A percentile compares a stretch with the other conserved stretches of the same genome.
Conservation (phyloP, 257 asterid genomes). For the Solanum sejunctum region DNA sequence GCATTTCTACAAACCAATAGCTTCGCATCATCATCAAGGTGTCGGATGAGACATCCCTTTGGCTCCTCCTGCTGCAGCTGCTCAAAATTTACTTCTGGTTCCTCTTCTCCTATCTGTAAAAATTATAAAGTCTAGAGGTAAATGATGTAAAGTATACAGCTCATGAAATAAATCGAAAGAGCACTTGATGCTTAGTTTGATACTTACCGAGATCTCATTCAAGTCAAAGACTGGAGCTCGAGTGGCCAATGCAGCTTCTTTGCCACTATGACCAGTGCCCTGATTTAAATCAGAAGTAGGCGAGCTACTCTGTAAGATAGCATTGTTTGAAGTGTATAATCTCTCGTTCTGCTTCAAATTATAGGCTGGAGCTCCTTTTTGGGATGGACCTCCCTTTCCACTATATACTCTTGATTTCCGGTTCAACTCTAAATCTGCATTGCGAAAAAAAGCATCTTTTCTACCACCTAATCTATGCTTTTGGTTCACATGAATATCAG, state of each 20-base stretch:
- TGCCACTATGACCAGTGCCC: slow-evolving; percentile 21
- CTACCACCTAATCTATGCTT: slow-evolving; percentile 5
- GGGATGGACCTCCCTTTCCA: slow-evolving; percentile 10
- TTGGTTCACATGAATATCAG: slow-evolving; percentile 10
- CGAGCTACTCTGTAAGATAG: background rate
- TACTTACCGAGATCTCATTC: slow-evolving; percentile 61
- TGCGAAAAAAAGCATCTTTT: background rate
- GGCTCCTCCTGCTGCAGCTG: slow-evolving; percentile 31
- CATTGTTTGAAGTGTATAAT: slow-evolving; percentile 18
- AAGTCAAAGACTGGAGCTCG: slow-evolving; percentile 73
- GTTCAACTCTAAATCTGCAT: slow-evolving; percentile 10
- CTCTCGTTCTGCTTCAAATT: slow-evolving; percentile 29
- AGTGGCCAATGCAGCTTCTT: slow-evolving; percentile 28
- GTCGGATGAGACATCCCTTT: slow-evolving; percentile 22
- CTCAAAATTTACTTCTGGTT: slow-evolving; percentile 20
- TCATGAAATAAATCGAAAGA: background rate
- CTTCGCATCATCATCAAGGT: slow-evolving; percentile 48
- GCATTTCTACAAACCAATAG: slow-evolving; percentile 53
- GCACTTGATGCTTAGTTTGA: background rate
- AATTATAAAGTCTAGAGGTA: background rate
- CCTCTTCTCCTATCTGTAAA: slow-evolving; percentile 62
- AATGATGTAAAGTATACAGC: background rate
- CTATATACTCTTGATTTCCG: slow-evolving; percentile 20
- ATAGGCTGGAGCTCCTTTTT: background rate
- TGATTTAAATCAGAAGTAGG: slow-evolving; percentile 46